Conservation (phyloP, 2,329 filamentous ascomycete genomes). For the Fusarium bulbicola region DNA sequence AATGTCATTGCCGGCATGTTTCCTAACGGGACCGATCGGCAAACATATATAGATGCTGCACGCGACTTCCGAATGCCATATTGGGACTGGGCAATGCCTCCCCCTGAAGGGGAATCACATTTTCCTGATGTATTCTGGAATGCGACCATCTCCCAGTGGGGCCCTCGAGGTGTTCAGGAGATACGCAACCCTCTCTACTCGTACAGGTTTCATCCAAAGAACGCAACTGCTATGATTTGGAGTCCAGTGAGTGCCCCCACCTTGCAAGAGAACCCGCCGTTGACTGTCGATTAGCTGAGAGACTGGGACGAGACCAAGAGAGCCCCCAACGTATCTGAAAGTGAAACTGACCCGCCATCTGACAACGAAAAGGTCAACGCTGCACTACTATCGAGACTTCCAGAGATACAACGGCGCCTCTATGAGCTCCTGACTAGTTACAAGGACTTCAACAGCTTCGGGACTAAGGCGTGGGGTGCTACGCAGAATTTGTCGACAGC, state of each 20-base stretch:
- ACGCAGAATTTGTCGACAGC: conserved; percentile 57
- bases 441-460: conserved; percentile 72
- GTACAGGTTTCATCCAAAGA: conserved; percentile 69
- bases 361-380: conserved; percentile 66
- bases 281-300: conserved; percentile 57
- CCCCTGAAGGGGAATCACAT: conserved; percentile 58
- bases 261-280: background rate
- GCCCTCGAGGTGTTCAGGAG: conserved; percentile 63
- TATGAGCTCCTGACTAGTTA: conserved; percentile 75
- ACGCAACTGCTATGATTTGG: conserved; percentile 65
- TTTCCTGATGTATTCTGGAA: conserved; percentile 58
- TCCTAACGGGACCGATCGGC: conserved; percentile 55
- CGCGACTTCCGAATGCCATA: conserved; percentile 64
- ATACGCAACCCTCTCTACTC: conserved; percentile 71
- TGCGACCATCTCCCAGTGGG: conserved; percentile 60
- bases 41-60: conserved; percentile 61
- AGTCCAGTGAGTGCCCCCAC: conserved; percentile 60
- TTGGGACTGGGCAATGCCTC: conserved; percentile 66
- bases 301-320: conserved; percentile 69
- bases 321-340: conserved; percentile 54
- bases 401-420: conserved; percentile 68
- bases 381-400: conserved; percentile 56
- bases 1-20: conserved; percentile 59
- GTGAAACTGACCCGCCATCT: conserved; percentile 53
- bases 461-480: conserved; percentile 72